Percentiles rank a stretch among this genome's conserved stretches.
These are phyloP conservation scores for Suillus clintonianus DNA, from an alignment of 768 basidiomycete species.

Conservation along the genomic window DNA sequence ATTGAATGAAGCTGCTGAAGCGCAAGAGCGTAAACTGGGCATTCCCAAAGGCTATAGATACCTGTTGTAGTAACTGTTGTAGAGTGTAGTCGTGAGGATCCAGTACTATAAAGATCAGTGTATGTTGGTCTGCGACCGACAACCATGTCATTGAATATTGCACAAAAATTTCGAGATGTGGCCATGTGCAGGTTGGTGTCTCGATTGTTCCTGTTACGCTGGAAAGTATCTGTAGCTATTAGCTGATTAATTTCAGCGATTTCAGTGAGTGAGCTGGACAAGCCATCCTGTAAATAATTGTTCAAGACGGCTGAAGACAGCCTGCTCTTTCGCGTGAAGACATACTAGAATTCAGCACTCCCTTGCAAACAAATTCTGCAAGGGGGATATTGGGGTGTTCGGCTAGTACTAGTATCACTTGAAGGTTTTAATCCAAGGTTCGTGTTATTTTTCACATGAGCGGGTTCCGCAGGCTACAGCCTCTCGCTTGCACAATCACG, in stretches of 20 bases:
- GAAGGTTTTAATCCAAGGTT: background rate
- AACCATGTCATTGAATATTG: too few species aligned
- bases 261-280: background rate
- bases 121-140: background rate
- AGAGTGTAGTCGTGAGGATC: background rate
- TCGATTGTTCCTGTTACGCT: background rate
- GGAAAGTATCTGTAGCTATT: background rate
- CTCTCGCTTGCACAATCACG: background rate
- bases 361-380: background rate
- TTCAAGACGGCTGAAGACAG: background rate
- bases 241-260: background rate
- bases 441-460: background rate
- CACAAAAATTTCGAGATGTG: too few species aligned
- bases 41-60: conserved; percentile 43
- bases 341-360: background rate
- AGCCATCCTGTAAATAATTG: background rate
- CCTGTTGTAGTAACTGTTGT: conserved; percentile 33
- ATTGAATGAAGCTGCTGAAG: conserved; percentile 40
- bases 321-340: background rate
- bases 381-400: background rate
- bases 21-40: conserved; percentile 35
- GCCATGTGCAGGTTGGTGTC: background rate
- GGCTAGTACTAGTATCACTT: background rate
- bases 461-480: background rate
- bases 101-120: background rate